A percentile compares a stretch with the other conserved stretches of the same genome.
These are phyloP conservation scores for Coriolopsis trogii DNA, from an alignment of 1,284 basidiomycete genomes.

Conservation along the genomic window DNA sequence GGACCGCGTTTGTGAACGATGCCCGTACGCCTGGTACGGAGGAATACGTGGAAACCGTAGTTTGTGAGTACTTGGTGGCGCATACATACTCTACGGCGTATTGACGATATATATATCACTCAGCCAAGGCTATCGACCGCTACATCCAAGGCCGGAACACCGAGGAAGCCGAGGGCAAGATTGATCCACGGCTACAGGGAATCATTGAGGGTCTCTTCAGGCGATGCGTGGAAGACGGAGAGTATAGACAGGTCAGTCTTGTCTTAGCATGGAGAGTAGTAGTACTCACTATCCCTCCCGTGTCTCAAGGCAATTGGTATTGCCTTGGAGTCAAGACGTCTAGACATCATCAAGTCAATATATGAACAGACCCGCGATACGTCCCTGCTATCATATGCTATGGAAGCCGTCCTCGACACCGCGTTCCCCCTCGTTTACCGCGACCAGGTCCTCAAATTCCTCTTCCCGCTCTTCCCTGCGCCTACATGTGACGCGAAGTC, in stretches of 20 bases:
- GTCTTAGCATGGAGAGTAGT: conserved; percentile 3
- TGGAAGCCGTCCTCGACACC: conserved; percentile 87
- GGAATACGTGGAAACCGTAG: conserved; percentile 93
- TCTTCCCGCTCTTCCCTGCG: conserved; percentile 81
- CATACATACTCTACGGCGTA: background rate
- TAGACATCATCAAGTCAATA: conserved; percentile 83
- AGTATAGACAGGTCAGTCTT: conserved; percentile 81
- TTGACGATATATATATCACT: background rate
- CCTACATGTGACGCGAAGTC: conserved; percentile 72
- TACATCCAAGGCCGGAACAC: conserved; percentile 72
- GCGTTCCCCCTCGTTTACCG: conserved; percentile 83
- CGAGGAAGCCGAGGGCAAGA: conserved; percentile 54
- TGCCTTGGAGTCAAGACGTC: conserved; percentile 85
- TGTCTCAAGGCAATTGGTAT: conserved; percentile 85
- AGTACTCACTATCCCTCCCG: background rate
- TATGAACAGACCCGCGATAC: conserved; percentile 76
- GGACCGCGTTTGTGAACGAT: conserved; percentile 81
- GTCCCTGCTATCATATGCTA: conserved; percentile 83
- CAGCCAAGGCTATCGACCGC: conserved; percentile 93
- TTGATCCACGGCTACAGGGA: conserved; percentile 76
- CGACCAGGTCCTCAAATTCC: conserved; percentile 81
- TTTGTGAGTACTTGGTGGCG: conserved; percentile 70
- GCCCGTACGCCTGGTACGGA: conserved; percentile 61
- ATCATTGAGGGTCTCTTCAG: conserved; percentile 90
- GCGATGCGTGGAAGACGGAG: conserved; percentile 83